phyloP scores from a whole-genome alignment of 352 stramenopile genomes.

The Phytophthora agathidicida region DNA sequence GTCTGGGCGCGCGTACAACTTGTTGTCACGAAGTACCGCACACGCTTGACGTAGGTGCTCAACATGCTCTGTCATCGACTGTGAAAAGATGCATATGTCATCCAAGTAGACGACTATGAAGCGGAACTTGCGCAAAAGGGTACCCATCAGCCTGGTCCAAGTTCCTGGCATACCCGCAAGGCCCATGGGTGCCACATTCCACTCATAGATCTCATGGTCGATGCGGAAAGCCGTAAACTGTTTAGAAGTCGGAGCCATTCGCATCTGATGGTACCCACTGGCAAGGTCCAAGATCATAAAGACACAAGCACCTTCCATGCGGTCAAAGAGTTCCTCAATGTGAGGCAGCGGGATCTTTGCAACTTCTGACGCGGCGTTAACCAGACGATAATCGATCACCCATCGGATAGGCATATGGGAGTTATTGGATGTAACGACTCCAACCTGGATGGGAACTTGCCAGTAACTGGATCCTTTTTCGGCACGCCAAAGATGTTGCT shows the following conservation, averaged over 20 bases:
- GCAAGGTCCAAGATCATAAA: slow-evolving; percentile 25
- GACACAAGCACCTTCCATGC: slow-evolving; percentile 1
- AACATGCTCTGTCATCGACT: slow-evolving; percentile 1
- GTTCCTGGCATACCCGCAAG: slow-evolving; percentile 34
- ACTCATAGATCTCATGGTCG: slow-evolving; percentile 38
- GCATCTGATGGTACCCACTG: slow-evolving; percentile 37
- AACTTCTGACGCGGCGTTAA: slow-evolving; percentile 1
- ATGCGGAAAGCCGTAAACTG: slow-evolving; percentile 38
- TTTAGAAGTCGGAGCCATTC: not conserved
- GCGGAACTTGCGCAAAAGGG: not conserved
- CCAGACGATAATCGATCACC: slow-evolving; percentile 5
- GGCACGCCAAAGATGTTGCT: slow-evolving; percentile 16
- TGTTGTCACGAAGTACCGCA: slow-evolving; percentile 16
- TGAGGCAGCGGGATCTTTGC: slow-evolving; percentile 6
- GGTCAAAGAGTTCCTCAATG: slow-evolving; percentile 7
- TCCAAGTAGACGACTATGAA: slow-evolving; percentile 41
- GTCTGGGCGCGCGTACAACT: slow-evolving; percentile 17
- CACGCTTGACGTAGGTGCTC: slow-evolving; percentile 31
- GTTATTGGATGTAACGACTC: slow-evolving; percentile 9
- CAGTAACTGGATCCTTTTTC: slow-evolving; percentile 10
- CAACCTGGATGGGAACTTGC: not conserved
- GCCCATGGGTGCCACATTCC: slow-evolving; percentile 41
- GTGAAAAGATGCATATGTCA: slow-evolving; percentile 38
- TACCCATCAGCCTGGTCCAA: too few relatives aligned
- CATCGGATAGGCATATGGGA: not conserved